These are phyloP conservation scores for Schrenkiella parvula DNA, from an alignment of 345 rosid genomes.

Conservation along the genomic window DNA sequence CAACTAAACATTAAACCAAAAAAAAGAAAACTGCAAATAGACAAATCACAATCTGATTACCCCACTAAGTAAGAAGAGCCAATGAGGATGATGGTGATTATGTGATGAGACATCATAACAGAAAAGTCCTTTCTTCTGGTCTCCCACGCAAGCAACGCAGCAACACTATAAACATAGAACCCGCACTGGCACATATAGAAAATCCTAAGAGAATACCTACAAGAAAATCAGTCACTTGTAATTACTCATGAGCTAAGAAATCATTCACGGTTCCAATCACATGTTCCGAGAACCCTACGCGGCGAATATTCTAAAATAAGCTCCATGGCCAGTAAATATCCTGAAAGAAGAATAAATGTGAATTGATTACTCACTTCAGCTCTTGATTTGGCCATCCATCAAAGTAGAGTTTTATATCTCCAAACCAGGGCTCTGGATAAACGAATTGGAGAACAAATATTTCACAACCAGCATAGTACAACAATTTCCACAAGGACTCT, in stretches of 20 bases:
- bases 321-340: background rate
- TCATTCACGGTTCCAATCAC: background rate
- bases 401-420: constrained; percentile 48
- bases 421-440: constrained; percentile 58
- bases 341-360: background rate
- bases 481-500: constrained; percentile 83
- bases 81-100: constrained; percentile 69
- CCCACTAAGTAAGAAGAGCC: constrained; percentile 67
- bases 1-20: too few relatives aligned
- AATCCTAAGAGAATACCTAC: constrained; percentile 57
- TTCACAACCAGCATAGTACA: constrained; percentile 64
- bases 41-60: constrained; percentile 35
- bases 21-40: background rate
- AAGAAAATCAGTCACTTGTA: constrained; percentile 16
- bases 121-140: constrained; percentile 78
- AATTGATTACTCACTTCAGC: constrained; percentile 48
- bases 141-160: constrained; percentile 81
- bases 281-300: background rate
- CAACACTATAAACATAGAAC: constrained; percentile 69
- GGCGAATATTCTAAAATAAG: too few relatives aligned
- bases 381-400: constrained; percentile 83
- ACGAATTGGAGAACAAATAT: constrained; percentile 42
- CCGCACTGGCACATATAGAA: constrained; percentile 90
- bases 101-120: constrained; percentile 96
- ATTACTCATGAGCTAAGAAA: background rate